These are phyloP conservation scores for Emericellopsis cladophorae DNA, from an alignment of 2,329 filamentous ascomycete genomes.

Conservation along the genomic window DNA sequence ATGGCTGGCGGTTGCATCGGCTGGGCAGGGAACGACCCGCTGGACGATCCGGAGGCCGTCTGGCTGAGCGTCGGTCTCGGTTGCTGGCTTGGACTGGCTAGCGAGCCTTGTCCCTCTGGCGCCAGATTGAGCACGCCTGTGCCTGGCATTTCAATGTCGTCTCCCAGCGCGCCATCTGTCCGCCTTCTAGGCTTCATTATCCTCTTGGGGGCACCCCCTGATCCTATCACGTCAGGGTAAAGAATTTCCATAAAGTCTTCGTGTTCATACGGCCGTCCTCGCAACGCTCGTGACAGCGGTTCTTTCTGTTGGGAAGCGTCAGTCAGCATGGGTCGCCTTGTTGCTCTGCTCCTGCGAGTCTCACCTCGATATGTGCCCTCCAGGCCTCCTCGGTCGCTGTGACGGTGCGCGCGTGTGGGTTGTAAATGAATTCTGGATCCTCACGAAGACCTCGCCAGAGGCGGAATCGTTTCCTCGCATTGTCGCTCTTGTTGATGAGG, in stretches of 20 bases:
- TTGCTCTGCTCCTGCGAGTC: too few relatives aligned
- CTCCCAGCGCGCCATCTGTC: constrained; percentile 27
- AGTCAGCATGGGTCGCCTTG: not conserved
- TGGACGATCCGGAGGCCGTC: constrained; percentile 12
- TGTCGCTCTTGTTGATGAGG: constrained; percentile 52
- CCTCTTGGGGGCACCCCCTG: constrained; percentile 45
- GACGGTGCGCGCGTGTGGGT: constrained; percentile 34
- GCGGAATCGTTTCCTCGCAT: constrained; percentile 50
- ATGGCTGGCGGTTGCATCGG: constrained; percentile 3
- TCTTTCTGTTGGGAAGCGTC: constrained; percentile 29
- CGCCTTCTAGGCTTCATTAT: constrained; percentile 42
- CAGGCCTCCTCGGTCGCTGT: constrained; percentile 45
- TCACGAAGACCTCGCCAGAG: constrained; percentile 46
- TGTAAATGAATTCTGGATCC: constrained; percentile 43
- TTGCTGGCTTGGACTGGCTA: constrained; percentile 12
- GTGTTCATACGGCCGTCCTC: constrained; percentile 45
- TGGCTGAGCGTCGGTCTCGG: constrained; percentile 14
- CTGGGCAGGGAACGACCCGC: constrained; percentile 9
- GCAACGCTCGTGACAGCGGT: constrained; percentile 42
- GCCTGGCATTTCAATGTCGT: constrained; percentile 35
- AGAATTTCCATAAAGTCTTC: constrained; percentile 48
- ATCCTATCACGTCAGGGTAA: constrained; percentile 47
- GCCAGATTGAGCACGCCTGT: constrained; percentile 31
- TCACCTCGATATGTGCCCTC: constrained; percentile 43
- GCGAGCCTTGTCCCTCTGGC: constrained; percentile 13